Percentiles rank a stretch among this genome's conserved stretches.
These are phyloP conservation scores for Rhododendron simsii DNA, from an alignment of 148 eudicot genomes.

Conservation along the genomic window DNA sequence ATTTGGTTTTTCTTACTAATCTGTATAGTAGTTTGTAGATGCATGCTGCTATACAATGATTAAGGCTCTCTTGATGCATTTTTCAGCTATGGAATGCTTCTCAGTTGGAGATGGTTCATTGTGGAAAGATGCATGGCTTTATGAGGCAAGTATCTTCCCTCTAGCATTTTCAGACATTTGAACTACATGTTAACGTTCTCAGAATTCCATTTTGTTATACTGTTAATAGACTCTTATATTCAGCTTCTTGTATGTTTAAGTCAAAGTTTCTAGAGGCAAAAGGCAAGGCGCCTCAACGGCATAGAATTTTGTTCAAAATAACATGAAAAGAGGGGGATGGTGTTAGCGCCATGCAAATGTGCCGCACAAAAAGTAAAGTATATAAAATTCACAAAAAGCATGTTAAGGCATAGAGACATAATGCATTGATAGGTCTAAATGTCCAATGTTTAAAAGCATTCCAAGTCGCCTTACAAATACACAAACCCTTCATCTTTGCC, in stretches of 20 bases:
- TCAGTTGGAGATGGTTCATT: conserved; percentile 90
- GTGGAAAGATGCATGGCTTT: conserved; percentile 97
- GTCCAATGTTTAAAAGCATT: background rate
- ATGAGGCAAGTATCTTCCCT: conserved; percentile 73
- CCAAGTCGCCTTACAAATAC: background rate
- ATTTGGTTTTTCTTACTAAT: background rate
- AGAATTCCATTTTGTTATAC: background rate
- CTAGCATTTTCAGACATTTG: background rate
- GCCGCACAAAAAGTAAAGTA: too few relatives aligned
- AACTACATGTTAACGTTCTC: background rate
- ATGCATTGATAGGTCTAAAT: background rate
- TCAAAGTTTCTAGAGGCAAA: background rate
- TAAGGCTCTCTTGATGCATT: conserved; percentile 13
- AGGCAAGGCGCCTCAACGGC: background rate
- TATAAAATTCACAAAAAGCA: background rate
- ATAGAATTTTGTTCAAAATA: background rate
- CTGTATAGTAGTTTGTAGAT: background rate
- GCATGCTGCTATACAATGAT: conserved; percentile 9
- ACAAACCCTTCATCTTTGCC: background rate
- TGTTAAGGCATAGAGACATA: background rate
- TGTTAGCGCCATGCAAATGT: too few relatives aligned
- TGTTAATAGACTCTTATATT: background rate
- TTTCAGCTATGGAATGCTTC: conserved; percentile 99
- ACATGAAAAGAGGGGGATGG: background rate
- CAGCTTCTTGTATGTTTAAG: background rate